Percentiles rank a stretch among this genome's conserved stretches.
These are phyloP conservation scores for Apiospora hydei DNA, from an alignment of 2,329 filamentous ascomycete species.

Conservation along the genomic window DNA sequence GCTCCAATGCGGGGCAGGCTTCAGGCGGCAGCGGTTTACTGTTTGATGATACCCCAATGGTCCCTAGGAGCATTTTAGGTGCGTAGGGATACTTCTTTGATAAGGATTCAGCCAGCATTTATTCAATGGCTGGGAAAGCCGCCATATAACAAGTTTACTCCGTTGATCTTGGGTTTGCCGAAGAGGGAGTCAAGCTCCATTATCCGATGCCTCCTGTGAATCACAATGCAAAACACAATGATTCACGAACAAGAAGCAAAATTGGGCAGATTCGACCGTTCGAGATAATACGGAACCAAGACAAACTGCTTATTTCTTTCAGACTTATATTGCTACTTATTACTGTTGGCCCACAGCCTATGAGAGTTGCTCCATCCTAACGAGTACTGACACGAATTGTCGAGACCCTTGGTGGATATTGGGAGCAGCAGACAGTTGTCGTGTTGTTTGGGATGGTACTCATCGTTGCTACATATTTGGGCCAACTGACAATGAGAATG, in stretches of 20 bases:
- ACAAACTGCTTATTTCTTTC: neutral
- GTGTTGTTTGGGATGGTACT: neutral
- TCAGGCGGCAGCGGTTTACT: constrained; percentile 17
- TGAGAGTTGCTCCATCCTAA: neutral
- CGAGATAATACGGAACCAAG: too few species aligned
- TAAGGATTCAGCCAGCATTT: constrained; percentile 24
- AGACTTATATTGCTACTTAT: neutral
- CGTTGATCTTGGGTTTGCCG: neutral
- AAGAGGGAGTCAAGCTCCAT: neutral
- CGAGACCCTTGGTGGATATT: neutral
- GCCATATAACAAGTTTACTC: neutral
- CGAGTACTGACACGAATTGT: neutral
- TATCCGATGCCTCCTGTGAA: neutral
- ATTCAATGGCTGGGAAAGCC: neutral
- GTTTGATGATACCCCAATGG: constrained; percentile 29
- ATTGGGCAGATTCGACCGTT: neutral
- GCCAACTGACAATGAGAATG: neutral
- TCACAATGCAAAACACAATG: neutral
- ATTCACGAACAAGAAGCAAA: neutral
- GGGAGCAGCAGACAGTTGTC: neutral
- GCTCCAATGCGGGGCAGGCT: neutral
- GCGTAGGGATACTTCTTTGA: constrained; percentile 14
- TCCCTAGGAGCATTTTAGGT: constrained; percentile 22
- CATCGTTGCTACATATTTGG: neutral
- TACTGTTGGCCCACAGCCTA: neutral